Evolutionary conservation across 768 basidiomycete species (phyloP).

Genomic region (Lactifluus hygrophoroides): DNA sequence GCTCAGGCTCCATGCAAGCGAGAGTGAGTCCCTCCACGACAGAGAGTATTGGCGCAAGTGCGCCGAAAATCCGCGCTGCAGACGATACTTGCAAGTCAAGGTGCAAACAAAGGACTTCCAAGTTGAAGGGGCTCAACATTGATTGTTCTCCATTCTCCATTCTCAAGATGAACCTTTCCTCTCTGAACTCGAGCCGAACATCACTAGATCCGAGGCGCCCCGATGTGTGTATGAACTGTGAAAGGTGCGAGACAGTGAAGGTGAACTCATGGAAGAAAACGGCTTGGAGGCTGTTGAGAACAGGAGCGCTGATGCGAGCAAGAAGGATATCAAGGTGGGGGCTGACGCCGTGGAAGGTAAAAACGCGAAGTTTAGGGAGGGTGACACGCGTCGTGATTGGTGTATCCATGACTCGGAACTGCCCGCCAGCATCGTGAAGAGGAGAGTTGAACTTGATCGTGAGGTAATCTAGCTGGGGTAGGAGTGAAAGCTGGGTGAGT

Average conservation of each 20-base stretch:
- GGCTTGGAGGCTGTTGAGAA: background rate
- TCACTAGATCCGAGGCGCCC: background rate
- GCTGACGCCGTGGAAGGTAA: background rate
- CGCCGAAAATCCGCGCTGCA: background rate
- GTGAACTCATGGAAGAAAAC: background rate
- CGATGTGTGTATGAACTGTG: background rate
- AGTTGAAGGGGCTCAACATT: no score
- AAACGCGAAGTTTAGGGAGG: background rate
- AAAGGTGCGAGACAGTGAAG: background rate
- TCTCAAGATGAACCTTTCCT: no score
- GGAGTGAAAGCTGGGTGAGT: background rate
- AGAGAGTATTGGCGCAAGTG: background rate
- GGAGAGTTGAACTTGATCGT: background rate
- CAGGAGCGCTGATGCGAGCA: background rate
- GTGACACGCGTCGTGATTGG: background rate
- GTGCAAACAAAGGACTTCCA: background rate
- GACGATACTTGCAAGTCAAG: background rate
- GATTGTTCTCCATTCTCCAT: no score
- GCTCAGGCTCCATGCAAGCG: background rate
- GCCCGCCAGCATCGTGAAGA: background rate
- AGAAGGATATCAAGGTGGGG: background rate
- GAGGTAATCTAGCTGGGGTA: background rate
- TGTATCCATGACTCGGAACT: background rate
- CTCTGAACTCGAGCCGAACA: background rate
- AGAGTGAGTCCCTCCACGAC: background rate